Evolutionary conservation across 2,329 filamentous ascomycete genomes (phyloP).

Genomic region (Malbranchea cinnamomea): DNA sequence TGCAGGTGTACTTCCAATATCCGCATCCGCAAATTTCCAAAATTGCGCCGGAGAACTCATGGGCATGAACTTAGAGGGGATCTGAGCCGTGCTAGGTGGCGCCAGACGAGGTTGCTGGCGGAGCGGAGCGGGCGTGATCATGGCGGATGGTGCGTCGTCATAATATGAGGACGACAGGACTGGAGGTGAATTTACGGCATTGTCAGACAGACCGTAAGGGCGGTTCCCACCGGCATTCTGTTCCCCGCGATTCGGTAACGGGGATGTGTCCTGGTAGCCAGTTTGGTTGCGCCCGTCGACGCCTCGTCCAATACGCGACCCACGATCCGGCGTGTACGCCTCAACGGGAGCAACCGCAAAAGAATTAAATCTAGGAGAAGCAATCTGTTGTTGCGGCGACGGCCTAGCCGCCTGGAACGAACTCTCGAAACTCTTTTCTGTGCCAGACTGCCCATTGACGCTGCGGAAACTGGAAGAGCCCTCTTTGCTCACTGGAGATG

Average conservation of each 20-base stretch:
- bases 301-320: constrained; percentile 21
- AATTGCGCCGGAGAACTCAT: constrained; percentile 37
- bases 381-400: constrained; percentile 24
- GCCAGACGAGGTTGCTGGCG: constrained; percentile 33
- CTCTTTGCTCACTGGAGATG: constrained; percentile 30
- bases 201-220: constrained; percentile 26
- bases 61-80: constrained; percentile 37
- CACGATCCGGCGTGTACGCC: constrained; percentile 34
- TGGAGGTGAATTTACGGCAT: constrained; percentile 28
- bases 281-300: constrained; percentile 17
- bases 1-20: constrained; percentile 32
- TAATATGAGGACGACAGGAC: constrained; percentile 35
- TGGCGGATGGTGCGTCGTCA: constrained; percentile 31
- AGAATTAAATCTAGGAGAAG: constrained; percentile 27
- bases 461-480: constrained; percentile 23
- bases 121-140: constrained; percentile 35
- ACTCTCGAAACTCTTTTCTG: constrained; percentile 15
- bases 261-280: constrained; percentile 19
- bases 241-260: constrained; percentile 13
- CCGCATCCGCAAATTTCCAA: constrained; percentile 34
- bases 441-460: constrained; percentile 18
- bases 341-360: constrained; percentile 28
- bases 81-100: constrained; percentile 34
- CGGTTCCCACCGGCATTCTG: constrained; percentile 16
- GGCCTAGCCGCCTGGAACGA: constrained; percentile 26